Evolutionary conservation across 192 early-diverging fungal species (phyloP).

Genomic region (Backusella tarrabulga): DNA sequence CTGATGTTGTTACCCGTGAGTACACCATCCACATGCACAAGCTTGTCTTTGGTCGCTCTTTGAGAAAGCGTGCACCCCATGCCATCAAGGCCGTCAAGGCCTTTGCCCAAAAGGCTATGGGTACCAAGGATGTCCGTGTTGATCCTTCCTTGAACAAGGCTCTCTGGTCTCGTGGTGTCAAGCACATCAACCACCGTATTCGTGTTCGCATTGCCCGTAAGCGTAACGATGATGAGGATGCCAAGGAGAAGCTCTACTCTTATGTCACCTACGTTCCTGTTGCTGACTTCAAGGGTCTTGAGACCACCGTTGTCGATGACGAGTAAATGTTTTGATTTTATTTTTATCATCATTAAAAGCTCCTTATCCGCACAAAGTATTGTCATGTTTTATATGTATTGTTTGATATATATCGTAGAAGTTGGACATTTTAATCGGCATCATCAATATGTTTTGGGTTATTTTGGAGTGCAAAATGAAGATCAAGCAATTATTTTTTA

Average conservation of each 20-base stretch:
- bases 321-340: conserved; percentile 24
- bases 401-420: no score
- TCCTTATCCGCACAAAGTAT: neutral
- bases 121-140: conserved; percentile 94
- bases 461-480: neutral
- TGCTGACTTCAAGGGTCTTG: conserved; percentile 85
- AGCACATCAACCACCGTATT: conserved; percentile 93
- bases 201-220: conserved; percentile 93
- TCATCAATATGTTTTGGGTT: no score
- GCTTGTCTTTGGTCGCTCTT: conserved; percentile 76
- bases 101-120: conserved; percentile 93
- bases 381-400: no score
- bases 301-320: conserved; percentile 38
- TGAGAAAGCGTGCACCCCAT: conserved; percentile 97
- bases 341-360: neutral
- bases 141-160: conserved; percentile 95
- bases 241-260: conserved; percentile 98
- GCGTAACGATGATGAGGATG: conserved; percentile 97
- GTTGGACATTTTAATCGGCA: no score
- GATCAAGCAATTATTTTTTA: neutral
- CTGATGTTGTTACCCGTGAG: conserved; percentile 95
- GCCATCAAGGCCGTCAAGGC: conserved; percentile 92
- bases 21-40: conserved; percentile 99
- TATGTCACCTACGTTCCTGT: conserved; percentile 88
- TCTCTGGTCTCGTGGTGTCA: conserved; percentile 93